These are phyloP conservation scores for Albugo candida DNA, from an alignment of 352 stramenopile genomes.

Conservation along the genomic window DNA sequence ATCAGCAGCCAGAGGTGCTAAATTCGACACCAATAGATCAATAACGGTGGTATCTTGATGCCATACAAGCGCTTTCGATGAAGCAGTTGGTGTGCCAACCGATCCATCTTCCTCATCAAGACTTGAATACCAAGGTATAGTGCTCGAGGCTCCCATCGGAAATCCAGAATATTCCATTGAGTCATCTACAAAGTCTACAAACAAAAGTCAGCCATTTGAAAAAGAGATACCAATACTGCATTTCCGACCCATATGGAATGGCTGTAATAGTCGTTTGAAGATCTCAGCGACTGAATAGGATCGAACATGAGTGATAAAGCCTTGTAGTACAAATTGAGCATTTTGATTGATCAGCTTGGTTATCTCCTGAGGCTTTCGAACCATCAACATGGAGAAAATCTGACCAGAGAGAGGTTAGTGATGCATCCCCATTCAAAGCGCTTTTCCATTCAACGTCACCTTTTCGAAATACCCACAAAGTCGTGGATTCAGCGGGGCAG, in stretches of 20 bases:
- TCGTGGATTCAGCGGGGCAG: slow-evolving; percentile 73
- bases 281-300: slow-evolving; percentile 73
- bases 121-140: slow-evolving; percentile 60
- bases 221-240: neutral
- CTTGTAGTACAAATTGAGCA: slow-evolving; percentile 38
- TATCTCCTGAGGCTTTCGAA: slow-evolving; percentile 75
- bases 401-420: no score
- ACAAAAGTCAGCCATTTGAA: no score
- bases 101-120: slow-evolving; percentile 53
- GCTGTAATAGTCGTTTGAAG: slow-evolving; percentile 66
- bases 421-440: neutral
- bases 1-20: slow-evolving; percentile 17
- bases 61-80: slow-evolving; percentile 57
- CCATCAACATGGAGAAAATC: slow-evolving; percentile 79
- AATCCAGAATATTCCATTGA: slow-evolving; percentile 71
- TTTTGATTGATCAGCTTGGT: slow-evolving; percentile 69
- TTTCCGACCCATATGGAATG: slow-evolving; percentile 36
- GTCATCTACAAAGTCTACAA: no score
- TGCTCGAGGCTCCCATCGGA: slow-evolving; percentile 40
- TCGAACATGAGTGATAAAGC: slow-evolving; percentile 39
- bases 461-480: slow-evolving; percentile 96
- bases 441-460: no score
- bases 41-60: slow-evolving; percentile 52
- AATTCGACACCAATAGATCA: slow-evolving; percentile 34
- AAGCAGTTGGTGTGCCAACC: slow-evolving; percentile 36